Conservation (phyloP, 2,329 filamentous ascomycete species). For the Paraphaeosphaeria minitans region DNA sequence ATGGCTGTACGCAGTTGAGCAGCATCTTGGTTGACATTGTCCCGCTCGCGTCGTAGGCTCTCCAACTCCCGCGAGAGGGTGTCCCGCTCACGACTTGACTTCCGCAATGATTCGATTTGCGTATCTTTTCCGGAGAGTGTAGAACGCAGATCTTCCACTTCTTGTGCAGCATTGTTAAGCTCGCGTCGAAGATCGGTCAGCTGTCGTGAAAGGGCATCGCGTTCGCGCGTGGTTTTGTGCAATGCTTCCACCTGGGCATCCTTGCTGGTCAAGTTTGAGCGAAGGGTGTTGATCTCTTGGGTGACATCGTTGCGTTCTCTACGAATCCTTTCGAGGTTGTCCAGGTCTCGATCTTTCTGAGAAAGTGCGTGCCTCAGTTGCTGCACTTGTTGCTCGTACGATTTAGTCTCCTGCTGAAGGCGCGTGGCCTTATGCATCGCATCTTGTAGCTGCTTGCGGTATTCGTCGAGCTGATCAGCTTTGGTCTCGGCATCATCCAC, state of each 20-base stretch:
- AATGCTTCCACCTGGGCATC: slow-evolving; percentile 38
- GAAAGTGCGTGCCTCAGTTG: slow-evolving; percentile 36
- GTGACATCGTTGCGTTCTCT: slow-evolving; percentile 42
- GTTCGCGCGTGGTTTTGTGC: slow-evolving; percentile 35
- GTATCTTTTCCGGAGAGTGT: slow-evolving; percentile 34
- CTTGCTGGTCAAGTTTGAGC: slow-evolving; percentile 35
- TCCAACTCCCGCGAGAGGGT: slow-evolving; percentile 27
- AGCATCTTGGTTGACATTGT: slow-evolving; percentile 41
- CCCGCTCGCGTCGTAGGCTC: slow-evolving; percentile 36
- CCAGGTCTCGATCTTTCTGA: slow-evolving; percentile 40
- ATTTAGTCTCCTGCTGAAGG: slow-evolving; percentile 33
- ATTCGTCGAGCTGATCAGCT: slow-evolving; percentile 30
- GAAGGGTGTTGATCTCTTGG: slow-evolving; percentile 37
- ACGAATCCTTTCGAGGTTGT: slow-evolving; percentile 30
- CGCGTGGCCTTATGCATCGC: slow-evolving; percentile 41
- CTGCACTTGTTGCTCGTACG: slow-evolving; percentile 41
- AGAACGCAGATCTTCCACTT: slow-evolving; percentile 18
- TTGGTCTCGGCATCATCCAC: slow-evolving; percentile 31
- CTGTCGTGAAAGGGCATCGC: slow-evolving; percentile 34
- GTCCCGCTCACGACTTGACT: slow-evolving; percentile 36
- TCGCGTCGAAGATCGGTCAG: slow-evolving; percentile 39
- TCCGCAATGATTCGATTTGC: slow-evolving; percentile 37
- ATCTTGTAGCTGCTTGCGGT: slow-evolving; percentile 41
- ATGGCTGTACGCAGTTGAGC: slow-evolving; percentile 34
- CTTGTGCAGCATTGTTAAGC: slow-evolving; percentile 32